These are phyloP conservation scores for Pythium dissimile DNA, from an alignment of 352 stramenopile species.

Conservation along the genomic window DNA sequence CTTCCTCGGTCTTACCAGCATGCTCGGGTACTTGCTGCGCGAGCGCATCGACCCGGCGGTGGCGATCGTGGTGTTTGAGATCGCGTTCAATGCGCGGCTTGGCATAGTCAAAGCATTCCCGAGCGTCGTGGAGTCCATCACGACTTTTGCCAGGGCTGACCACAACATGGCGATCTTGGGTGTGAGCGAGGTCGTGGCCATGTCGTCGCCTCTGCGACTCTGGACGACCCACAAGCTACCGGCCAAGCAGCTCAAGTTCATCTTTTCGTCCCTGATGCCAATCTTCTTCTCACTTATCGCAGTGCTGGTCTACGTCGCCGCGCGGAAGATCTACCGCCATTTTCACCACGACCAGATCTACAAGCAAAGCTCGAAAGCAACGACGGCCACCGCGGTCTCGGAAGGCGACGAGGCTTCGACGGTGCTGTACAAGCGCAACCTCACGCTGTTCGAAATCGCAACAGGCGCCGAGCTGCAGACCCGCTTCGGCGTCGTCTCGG, in stretches of 20 bases:
- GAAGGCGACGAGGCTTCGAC: slow-evolving; percentile 1
- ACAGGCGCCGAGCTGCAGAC: slow-evolving; percentile 14
- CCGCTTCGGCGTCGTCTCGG: slow-evolving; percentile 24
- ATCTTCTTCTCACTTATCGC: slow-evolving; percentile 1
- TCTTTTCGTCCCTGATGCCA: slow-evolving; percentile 2
- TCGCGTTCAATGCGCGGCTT: neutral
- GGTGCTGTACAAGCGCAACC: neutral
- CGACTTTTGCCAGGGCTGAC: neutral
- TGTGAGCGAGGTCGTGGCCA: slow-evolving; percentile 7
- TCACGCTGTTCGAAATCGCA: slow-evolving; percentile 14
- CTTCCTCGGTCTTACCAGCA: slow-evolving; percentile 22
- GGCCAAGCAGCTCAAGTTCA: neutral
- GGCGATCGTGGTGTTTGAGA: slow-evolving; percentile 9
- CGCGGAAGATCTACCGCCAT: slow-evolving; percentile 23
- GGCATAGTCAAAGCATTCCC: neutral
- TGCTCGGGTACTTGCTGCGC: neutral
- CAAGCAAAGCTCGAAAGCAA: neutral
- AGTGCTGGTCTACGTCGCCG: slow-evolving; percentile 5
- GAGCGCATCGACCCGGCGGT: slow-evolving; percentile 10
- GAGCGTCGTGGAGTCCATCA: slow-evolving; percentile 16
- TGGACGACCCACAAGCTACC: slow-evolving; percentile 15
- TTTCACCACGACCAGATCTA: slow-evolving; percentile 1
- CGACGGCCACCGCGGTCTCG: neutral
- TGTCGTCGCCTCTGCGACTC: slow-evolving; percentile 23
- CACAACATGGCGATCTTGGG: neutral